Evolutionary conservation across 2,329 filamentous ascomycete genomes (phyloP), one percentile per base, ranked within the genome.

Genomic region (Apiospora aurea): DNA sequence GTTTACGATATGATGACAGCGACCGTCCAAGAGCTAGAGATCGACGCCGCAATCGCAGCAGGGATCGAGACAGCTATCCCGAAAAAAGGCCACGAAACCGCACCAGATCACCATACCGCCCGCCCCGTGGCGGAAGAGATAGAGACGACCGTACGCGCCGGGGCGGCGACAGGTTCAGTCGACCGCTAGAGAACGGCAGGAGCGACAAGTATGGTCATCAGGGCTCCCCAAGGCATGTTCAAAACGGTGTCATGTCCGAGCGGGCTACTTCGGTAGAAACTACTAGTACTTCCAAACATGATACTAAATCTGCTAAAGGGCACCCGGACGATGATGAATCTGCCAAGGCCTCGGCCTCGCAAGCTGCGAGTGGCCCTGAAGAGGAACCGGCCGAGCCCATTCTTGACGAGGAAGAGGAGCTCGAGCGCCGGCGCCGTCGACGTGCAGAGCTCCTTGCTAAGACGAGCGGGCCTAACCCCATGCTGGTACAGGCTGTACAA

Each of bases 391-490:
- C 89, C 75, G 84, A 87, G 71, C 86, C 90, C 76, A 86, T 88
- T n/a, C 80, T 94, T 76, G 93, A 97, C 80, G 93, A 97, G 84
- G 93, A 93, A 74, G 91, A 93, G 76, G 88, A 96, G 78, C 93
- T 97, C 78, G 93, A 97, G 81, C 92, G 94, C 78, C 93, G 95
- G 71, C 92, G 95, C 41, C 94, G 93, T 79, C 90, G 93, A 72
- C 92, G 95, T 75, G 94, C 96, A 83, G 94, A 94, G 75, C 93
- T 97, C 75, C 89, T 94, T 79, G 93, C 94, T 80, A 97, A 95
- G 84, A 93, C 94, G 78, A 91, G 90, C 75, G 91, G 92, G 77
- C 89, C 91, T 69, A 91, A 92, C 69, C 92, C 93, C 69, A 86
- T 96, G 78, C 88, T 93, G 73, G 90, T 96, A 74, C 91, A 95